A percentile compares a stretch with the other conserved stretches of the same genome.
phyloP scores from a whole-genome alignment of 2,329 filamentous ascomycete genomes.

The Arthrobotrys pseudoclavata region DNA sequence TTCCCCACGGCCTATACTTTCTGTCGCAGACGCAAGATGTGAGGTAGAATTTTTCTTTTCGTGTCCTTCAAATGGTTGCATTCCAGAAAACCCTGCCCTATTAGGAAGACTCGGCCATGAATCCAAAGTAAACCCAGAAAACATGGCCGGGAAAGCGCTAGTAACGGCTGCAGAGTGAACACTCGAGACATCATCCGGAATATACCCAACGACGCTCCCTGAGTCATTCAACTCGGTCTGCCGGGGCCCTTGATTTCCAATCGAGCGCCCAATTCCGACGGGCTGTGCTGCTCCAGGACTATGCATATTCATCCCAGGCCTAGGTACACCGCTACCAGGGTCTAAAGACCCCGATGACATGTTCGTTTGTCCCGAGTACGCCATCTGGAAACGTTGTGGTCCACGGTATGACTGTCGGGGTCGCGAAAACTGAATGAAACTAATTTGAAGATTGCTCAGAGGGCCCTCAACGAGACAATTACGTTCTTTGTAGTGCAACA shows the following conservation, averaged over 20 bases:
- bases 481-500: slow-evolving; percentile 95
- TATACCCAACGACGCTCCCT: slow-evolving; percentile 92
- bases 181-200: slow-evolving; percentile 95
- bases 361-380: slow-evolving; percentile 73
- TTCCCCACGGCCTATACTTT: slow-evolving; percentile 42
- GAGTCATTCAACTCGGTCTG: slow-evolving; percentile 75
- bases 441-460: slow-evolving; percentile 94
- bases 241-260: slow-evolving; percentile 52
- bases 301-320: slow-evolving; percentile 47
- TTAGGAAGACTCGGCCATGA: slow-evolving; percentile 86
- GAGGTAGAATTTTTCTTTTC: slow-evolving; percentile 41
- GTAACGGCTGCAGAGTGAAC: slow-evolving; percentile 90
- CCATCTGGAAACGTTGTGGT: slow-evolving; percentile 87
- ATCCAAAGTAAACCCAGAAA: slow-evolving; percentile 89
- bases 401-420: slow-evolving; percentile 92
- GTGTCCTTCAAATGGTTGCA: slow-evolving; percentile 68
- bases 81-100: slow-evolving; percentile 72
- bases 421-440: slow-evolving; percentile 91
- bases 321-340: neutral
- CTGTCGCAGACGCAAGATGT: slow-evolving; percentile 10
- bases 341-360: slow-evolving; percentile 37
- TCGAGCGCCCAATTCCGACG: slow-evolving; percentile 59
- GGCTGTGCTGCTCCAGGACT: slow-evolving; percentile 67
- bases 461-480: slow-evolving; percentile 97
- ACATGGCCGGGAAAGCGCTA: slow-evolving; percentile 92